Percentiles rank a stretch among this genome's conserved stretches.
phyloP scores from a whole-genome alignment of 345 rosid species.

The Bruguiera parviflora region DNA sequence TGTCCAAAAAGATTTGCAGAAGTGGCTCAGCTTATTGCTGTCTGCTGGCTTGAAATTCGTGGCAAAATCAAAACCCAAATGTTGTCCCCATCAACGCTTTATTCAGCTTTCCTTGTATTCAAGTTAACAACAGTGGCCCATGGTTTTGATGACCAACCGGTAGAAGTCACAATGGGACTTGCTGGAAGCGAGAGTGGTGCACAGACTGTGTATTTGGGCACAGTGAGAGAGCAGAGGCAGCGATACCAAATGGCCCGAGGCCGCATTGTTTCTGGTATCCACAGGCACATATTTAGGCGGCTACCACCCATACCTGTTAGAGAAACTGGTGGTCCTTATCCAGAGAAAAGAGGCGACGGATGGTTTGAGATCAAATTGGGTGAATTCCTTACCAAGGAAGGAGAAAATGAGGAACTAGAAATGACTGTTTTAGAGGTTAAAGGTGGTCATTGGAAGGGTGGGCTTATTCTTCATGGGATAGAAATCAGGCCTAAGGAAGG shows the following conservation, averaged over 20 bases:
- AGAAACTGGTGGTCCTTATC: background rate
- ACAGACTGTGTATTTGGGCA: slow-evolving; percentile 13
- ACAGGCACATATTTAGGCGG: background rate
- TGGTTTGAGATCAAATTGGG: slow-evolving; percentile 38
- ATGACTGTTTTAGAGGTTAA: slow-evolving; percentile 22
- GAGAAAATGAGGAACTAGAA: slow-evolving; percentile 19
- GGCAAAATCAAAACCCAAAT: slow-evolving; percentile 21
- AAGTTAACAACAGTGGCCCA: background rate
- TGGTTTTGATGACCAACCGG: slow-evolving; percentile 17
- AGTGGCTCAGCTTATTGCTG: slow-evolving; percentile 23
- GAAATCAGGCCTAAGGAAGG: slow-evolving; percentile 37
- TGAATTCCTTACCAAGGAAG: slow-evolving; percentile 16
- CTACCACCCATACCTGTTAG: background rate
- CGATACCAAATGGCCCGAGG: background rate
- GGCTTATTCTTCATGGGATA: slow-evolving; percentile 35
- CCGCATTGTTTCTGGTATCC: background rate
- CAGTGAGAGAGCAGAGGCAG: slow-evolving; percentile 5
- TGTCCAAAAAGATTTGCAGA: slow-evolving; percentile 22
- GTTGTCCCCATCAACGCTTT: slow-evolving; percentile 28
- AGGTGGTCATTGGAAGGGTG: slow-evolving; percentile 11
- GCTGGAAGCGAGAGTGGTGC: background rate
- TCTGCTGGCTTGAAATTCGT: slow-evolving; percentile 32
- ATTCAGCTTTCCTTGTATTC: slow-evolving; percentile 38
- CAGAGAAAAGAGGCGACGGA: slow-evolving; percentile 27
- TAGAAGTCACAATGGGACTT: slow-evolving; percentile 21